Evolutionary conservation across 2,329 filamentous ascomycete species (phyloP).

Genomic region (Coniochaeta sp.): DNA sequence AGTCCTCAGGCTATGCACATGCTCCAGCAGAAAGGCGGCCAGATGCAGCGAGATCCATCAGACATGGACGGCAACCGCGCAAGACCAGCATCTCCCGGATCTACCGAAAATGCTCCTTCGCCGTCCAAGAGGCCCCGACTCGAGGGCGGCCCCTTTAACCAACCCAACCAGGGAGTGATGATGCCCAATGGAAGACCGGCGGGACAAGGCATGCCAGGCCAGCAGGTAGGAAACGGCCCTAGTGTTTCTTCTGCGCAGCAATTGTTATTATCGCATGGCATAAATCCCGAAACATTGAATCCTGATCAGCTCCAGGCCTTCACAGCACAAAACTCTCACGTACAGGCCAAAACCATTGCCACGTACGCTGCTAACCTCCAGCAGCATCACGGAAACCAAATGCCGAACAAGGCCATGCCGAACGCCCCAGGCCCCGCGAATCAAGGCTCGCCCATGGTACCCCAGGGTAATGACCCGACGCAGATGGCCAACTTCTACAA

Average conservation of each 20-base stretch:
- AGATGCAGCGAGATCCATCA: constrained; percentile 84
- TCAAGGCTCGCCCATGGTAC: constrained; percentile 79
- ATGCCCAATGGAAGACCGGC: constrained; percentile 67
- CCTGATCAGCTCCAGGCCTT: constrained; percentile 67
- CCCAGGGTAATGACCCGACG: constrained; percentile 60
- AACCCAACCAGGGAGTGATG: constrained; percentile 61
- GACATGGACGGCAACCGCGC: constrained; percentile 79
- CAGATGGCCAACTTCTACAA: constrained; percentile 57
- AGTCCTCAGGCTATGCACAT: constrained; percentile 66
- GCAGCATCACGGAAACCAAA: constrained; percentile 73
- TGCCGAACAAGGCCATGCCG: constrained; percentile 74
- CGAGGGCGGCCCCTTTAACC: constrained; percentile 65
- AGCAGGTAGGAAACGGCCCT: constrained; percentile 54
- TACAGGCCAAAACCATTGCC: constrained; percentile 78
- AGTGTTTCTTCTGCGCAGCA: constrained; percentile 42
- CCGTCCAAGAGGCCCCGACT: constrained; percentile 85
- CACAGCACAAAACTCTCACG: constrained; percentile 45
- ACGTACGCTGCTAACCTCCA: constrained; percentile 80
- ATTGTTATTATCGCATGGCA: constrained; percentile 60
- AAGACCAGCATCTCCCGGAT: constrained; percentile 73
- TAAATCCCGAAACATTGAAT: constrained; percentile 68
- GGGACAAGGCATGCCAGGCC: constrained; percentile 62
- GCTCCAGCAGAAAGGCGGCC: constrained; percentile 58
- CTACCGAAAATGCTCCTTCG: constrained; percentile 82
- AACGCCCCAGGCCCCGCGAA: constrained; percentile 56